Evolutionary conservation across 768 basidiomycete species (phyloP), one percentile per base, ranked within the genome.

Genomic region (Leccinum longicurvipes): DNA sequence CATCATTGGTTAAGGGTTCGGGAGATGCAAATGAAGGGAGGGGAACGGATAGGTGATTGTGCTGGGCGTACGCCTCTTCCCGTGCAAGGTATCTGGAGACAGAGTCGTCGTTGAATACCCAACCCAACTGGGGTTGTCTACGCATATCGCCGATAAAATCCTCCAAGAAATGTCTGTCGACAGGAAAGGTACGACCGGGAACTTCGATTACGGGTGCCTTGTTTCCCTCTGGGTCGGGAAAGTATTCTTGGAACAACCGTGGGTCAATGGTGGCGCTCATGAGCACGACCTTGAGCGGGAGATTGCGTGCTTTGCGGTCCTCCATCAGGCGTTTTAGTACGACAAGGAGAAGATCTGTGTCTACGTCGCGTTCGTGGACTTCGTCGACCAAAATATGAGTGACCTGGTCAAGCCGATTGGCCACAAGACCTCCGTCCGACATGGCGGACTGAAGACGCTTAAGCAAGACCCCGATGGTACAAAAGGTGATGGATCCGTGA

Each of bases 221-320:
- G 14, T 74, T 66, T 21, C 84, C 85, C 0, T 72, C 58, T 17
- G 80, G 75, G 64, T 88, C 82, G 8, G 77, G 74, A 76, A 98
- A 98, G 74, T 98, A 98, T 11, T 80, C 74, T 66, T 90, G 87
- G 81, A 97, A 98, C 24, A 96, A 79, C 0, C 82, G 82, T 9
- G 94, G 89, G 63, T 97, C 91, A 67, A 98, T 92, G 44, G 95
- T 98, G 9, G 95, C 95, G 65, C 91, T 95, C 94, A 98, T 97
- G 54, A 98, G 81, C 42, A 97, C 73, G 60, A 98, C 78, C 71
- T 93, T 94, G 71, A 98, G 73, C 3, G 89, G 85, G 47, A 85
- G 82, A 11, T 82, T 79, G 59, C 81, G 80, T 6, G 81, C 76
- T 67, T 82, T 86, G 61, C 93, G 83, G 55, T 92, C 86, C 6